A percentile compares a stretch with the other conserved stretches of the same genome.
These are phyloP conservation scores for Sporodiniella umbellata DNA, from an alignment of 371 early-diverging fungal genomes.

Conservation along the genomic window DNA sequence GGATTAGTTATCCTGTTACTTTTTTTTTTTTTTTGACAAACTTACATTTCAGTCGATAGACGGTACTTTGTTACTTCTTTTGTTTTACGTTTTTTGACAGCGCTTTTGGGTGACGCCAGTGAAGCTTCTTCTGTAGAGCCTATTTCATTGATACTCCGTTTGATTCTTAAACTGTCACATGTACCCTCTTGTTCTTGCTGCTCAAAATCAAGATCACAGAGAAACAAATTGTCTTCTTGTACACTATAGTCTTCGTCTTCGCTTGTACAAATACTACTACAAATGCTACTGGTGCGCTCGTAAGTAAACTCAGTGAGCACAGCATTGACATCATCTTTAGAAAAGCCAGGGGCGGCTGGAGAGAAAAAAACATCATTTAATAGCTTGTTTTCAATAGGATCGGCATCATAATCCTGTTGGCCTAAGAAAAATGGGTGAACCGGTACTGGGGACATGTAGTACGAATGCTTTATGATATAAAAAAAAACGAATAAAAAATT, in stretches of 20 bases:
- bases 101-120: not conserved
- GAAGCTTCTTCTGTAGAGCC: not conserved
- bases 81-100: not conserved
- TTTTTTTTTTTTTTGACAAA: not conserved
- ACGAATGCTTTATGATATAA: not conserved
- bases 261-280: not conserved
- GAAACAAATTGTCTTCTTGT: not conserved
- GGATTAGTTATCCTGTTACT: not conserved
- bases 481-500: too few species aligned
- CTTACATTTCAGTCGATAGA: not conserved
- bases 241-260: not conserved
- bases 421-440: not conserved
- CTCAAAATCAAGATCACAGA: not conserved
- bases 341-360: not conserved
- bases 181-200: not conserved
- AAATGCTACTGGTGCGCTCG: not conserved
- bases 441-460: not conserved
- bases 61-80: not conserved
- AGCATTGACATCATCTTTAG: not conserved
- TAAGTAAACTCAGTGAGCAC: not conserved
- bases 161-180: not conserved
- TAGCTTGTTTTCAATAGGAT: conserved; percentile 4
- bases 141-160: conserved; percentile 3
- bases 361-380: conserved; percentile 18
- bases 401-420: not conserved